Percentiles rank a stretch among this genome's conserved stretches.
Evolutionary conservation across 441 rosid species (phyloP).

Genomic region (Adansonia grandidieri): DNA sequence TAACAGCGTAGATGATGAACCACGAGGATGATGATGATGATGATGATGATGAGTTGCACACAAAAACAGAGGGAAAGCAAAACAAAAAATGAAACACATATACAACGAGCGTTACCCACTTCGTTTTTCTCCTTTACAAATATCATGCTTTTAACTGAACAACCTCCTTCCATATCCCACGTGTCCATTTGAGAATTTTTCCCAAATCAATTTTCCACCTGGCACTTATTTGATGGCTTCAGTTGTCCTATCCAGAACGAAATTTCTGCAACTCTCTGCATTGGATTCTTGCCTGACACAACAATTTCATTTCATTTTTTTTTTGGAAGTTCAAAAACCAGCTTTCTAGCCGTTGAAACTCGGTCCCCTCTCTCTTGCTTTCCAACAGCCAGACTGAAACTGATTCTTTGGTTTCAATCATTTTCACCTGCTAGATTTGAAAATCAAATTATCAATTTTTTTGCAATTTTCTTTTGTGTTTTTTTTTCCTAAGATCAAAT

Average conservation of each 20-base stretch:
- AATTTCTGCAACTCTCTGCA: neutral
- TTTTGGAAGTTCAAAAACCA: constrained; percentile 29
- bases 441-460: neutral
- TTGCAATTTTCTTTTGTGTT: neutral
- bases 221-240: neutral
- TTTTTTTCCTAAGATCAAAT: neutral
- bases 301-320: too few relatives aligned
- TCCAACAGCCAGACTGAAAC: neutral
- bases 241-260: neutral
- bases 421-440: too few relatives aligned
- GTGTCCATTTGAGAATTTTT: neutral
- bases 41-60: too few relatives aligned
- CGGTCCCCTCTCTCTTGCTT: neutral
- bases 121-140: too few relatives aligned
- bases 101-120: too few relatives aligned
- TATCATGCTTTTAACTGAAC: too few relatives aligned
- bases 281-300: constrained; percentile 3
- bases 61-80: too few relatives aligned
- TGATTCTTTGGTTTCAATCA: neutral
- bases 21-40: too few relatives aligned
- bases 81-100: too few relatives aligned
- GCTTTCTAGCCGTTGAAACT: constrained; percentile 66
- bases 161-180: neutral
- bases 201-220: neutral
- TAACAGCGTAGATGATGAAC: too few relatives aligned